These are phyloP conservation scores for Escovopsis sp. DNA, from an alignment of 2,329 filamentous ascomycete species.

Conservation along the genomic window DNA sequence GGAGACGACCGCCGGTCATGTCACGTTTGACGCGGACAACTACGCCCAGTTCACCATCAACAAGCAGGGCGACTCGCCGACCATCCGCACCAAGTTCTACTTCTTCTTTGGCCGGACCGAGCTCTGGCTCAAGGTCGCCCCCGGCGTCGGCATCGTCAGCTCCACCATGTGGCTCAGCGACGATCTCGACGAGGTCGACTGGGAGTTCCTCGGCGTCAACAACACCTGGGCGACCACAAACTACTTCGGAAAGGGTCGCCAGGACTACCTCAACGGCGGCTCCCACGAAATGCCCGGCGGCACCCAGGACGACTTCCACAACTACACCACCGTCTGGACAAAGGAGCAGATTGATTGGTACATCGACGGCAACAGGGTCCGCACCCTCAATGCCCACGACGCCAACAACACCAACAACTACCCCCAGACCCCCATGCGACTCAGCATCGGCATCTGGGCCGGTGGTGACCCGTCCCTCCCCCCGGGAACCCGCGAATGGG, in stretches of 20 bases:
- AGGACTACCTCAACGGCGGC: conserved; percentile 46
- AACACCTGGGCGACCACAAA: conserved; percentile 51
- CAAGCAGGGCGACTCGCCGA: conserved; percentile 60
- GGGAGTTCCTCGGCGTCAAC: conserved; percentile 64
- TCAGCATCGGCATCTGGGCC: conserved; percentile 54
- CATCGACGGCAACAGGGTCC: conserved; percentile 52
- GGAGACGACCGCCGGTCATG: conserved; percentile 51
- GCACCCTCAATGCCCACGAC: conserved; percentile 46
- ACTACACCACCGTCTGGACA: conserved; percentile 66
- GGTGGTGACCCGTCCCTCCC: conserved; percentile 41
- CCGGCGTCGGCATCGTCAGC: conserved; percentile 62
- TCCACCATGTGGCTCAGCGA: conserved; percentile 74
- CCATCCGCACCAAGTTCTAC: conserved; percentile 65
- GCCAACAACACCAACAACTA: conserved; percentile 48
- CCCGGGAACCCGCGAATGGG: conserved; percentile 50
- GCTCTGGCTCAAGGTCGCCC: conserved; percentile 60
- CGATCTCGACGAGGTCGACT: conserved; percentile 77
- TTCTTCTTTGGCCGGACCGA: conserved; percentile 77
- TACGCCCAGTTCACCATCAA: conserved; percentile 60
- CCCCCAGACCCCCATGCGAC: conserved; percentile 63
- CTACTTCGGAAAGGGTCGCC: conserved; percentile 63
- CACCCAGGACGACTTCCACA: conserved; percentile 50
- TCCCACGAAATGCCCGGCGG: conserved; percentile 40
- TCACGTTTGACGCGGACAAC: conserved; percentile 44
- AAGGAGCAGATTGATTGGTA: conserved; percentile 49